phyloP scores from a whole-genome alignment of 192 early-diverging fungal species.

The Coemansia sp. region DNA sequence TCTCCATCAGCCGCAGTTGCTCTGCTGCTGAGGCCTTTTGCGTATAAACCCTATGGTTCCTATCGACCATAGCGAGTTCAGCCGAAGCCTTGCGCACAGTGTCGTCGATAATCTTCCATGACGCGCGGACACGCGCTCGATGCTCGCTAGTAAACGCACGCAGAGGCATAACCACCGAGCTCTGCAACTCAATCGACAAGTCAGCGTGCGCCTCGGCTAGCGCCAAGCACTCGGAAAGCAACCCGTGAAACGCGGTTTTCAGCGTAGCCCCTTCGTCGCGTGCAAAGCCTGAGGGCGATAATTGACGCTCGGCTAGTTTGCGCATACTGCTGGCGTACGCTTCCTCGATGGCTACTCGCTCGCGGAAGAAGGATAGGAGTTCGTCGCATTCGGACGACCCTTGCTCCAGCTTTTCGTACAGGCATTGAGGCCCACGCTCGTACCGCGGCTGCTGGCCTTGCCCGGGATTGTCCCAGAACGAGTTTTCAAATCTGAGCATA shows the following conservation, averaged over 20 bases:
- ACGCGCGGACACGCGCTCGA: constrained; percentile 43
- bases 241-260: constrained; percentile 52
- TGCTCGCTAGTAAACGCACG: constrained; percentile 52
- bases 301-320: constrained; percentile 34
- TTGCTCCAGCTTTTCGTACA: constrained; percentile 55
- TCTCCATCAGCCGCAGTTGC: constrained; percentile 39
- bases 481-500: constrained; percentile 58
- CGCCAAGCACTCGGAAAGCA: constrained; percentile 43
- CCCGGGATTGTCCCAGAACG: constrained; percentile 59
- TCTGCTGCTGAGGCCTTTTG: constrained; percentile 51
- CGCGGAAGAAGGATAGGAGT: constrained; percentile 47
- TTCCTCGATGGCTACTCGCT: constrained; percentile 50
- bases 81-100: constrained; percentile 38
- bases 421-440: constrained; percentile 46
- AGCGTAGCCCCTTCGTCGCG: constrained; percentile 59
- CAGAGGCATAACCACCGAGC: constrained; percentile 47
- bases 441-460: constrained; percentile 50
- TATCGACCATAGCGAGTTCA: constrained; percentile 48
- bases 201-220: constrained; percentile 42
- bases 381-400: constrained; percentile 51
- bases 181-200: constrained; percentile 49
- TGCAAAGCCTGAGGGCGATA: constrained; percentile 38
- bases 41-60: constrained; percentile 51
- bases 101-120: constrained; percentile 55
- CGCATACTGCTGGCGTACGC: constrained; percentile 49